Evolutionary conservation across 345 rosid species (phyloP), one percentile per base, ranked within the genome.

Genomic region (Erucastrum elatum): DNA sequence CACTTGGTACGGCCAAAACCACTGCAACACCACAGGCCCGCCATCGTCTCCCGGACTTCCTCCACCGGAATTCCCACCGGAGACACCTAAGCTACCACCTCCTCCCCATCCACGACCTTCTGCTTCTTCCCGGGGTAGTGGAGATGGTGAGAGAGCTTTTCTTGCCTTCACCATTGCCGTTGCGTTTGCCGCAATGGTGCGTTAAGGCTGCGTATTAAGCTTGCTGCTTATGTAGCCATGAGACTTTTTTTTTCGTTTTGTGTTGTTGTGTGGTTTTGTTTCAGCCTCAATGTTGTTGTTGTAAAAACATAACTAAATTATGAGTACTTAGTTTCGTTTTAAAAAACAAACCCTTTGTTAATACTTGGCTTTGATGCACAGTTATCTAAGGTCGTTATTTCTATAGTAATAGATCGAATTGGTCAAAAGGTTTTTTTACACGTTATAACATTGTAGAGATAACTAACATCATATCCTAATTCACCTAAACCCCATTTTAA

Each of bases 1-100:
- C 26, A 27, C 86, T 56, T 89, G 93, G 98, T 93, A 77, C 64
- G 97, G 94, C 11, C 89, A 86, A 62, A 79, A 89, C 79, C 64
- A 62, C 29, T 91, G 91, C 70, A 79, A 29, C 74, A 34, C 74
- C 55, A 72, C 72, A 16, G 27, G 65, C 35, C 71, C 9, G 4
- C 76, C 76, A 8, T 13, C 71, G 5, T 30, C 77, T 65, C 81
- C 77, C 12, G 66, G 9, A 4, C 15, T 79, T 0, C 77, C 64
- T 46, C 74, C 76, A 0, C 71, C 71, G 0, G 71, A 35, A 4
- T 77, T 49, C 5, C 80, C 76, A 29, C 81, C 77, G 33, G 71
- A 37, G 60, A 71, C 60, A 55, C 81, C 77, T 39, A 27, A 3
- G 0, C 2, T 21, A 8, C 72, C 81, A 21, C 77, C 81, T 2